Percentiles rank a stretch among this genome's conserved stretches.
These are phyloP conservation scores for Garcia nutans DNA, from an alignment of 345 rosid genomes.

Conservation along the genomic window DNA sequence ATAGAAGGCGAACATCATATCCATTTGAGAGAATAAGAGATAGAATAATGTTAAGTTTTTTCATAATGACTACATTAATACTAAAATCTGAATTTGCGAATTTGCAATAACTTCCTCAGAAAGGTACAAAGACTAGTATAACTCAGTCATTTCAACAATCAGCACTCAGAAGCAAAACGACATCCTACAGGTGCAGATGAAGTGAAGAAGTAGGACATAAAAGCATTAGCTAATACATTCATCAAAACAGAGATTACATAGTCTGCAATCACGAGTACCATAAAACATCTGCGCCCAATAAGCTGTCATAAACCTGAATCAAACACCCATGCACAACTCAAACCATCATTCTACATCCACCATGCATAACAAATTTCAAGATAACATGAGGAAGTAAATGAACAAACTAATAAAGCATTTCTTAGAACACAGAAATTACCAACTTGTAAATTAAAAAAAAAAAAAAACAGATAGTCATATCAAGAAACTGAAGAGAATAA, in stretches of 20 bases:
- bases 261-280: conserved; percentile 94
- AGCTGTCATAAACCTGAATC: conserved; percentile 93
- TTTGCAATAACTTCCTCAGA: neutral
- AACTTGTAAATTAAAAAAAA: neutral
- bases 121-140: conserved; percentile 48
- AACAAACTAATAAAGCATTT: neutral
- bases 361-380: conserved; percentile 20
- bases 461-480: neutral
- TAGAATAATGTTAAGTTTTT: neutral
- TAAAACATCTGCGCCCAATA: conserved; percentile 90
- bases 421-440: neutral
- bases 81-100: neutral
- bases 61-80: neutral
- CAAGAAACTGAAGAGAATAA: conserved; percentile 7
- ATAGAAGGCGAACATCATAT: neutral
- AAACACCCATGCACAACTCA: conserved; percentile 77
- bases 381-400: conserved; percentile 12
- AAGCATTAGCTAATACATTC: conserved; percentile 71
- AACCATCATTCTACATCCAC: conserved; percentile 50
- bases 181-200: conserved; percentile 54
- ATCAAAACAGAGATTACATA: conserved; percentile 68
- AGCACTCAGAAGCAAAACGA: conserved; percentile 54
- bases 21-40: neutral
- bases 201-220: conserved; percentile 43
- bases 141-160: conserved; percentile 44